Evolutionary conservation across 2,329 filamentous ascomycete genomes (phyloP), one percentile per base, ranked within the genome.

Genomic region (Pezizomycotina sp.): DNA sequence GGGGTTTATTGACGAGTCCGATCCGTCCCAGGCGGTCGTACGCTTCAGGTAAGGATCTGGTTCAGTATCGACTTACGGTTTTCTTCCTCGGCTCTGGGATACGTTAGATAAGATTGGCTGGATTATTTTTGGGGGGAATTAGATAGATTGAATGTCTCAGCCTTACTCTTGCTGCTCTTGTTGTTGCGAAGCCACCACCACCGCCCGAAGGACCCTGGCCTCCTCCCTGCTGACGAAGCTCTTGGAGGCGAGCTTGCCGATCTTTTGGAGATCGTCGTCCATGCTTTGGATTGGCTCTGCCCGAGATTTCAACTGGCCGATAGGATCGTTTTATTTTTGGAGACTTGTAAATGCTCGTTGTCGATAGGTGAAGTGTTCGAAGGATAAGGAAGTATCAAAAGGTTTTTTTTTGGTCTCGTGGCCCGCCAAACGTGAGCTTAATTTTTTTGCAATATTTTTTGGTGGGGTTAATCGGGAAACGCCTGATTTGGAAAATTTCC

Each of bases 41-140:
- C 12, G 89, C 89, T 54, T 86, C 82, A 48, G 89, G 84, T 76
- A 45, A 98, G 80, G 63, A 98, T 95, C 60, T 95, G 89, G 75
- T 56, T 86, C 79, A 47, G 70, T 67, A 62, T 69, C 60, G 53
- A 52, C 47, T 52, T 58, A 48, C 31, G 46, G 37, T 34, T 62
- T 57, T 15, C 18, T 23, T 48, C 60, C 66, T 48, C 37, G 21
- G 21, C 12, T 5, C 20, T 13, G 23, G 16, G 8, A 26, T 21
- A 25, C 19, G 33, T 26, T 16, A 30, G 27, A 19, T 33, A 37
- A 29, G 14, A 43, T 32, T 40, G 31, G 31, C 35, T 27, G 14
- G 24, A n/a, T n/a, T n/a, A n/a, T n/a, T n/a, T n/a, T n/a, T n/a
- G n/a, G n/a, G n/a, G n/a, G 15, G 25, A n/a, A 12, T n/a, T 27